phyloP scores from a whole-genome alignment of 805 yeast genomes.

The Myxozyma geophila region DNA sequence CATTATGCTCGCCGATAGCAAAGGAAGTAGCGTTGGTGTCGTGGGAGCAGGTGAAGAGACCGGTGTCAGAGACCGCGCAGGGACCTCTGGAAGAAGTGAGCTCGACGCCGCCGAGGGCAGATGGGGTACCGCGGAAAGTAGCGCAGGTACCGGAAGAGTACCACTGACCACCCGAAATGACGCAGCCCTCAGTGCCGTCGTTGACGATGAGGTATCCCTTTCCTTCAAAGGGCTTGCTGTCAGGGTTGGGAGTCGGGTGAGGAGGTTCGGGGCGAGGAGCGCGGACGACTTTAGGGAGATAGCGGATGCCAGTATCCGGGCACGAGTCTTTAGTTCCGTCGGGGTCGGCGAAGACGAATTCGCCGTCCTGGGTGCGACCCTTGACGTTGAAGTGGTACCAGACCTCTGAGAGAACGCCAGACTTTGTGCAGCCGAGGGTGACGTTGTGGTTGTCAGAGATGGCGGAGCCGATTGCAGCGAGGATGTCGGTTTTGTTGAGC shows the following conservation, averaged over 20 bases:
- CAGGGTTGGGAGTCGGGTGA: slow-evolving; percentile 41
- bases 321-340: slow-evolving; percentile 59
- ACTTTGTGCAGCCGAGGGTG: slow-evolving; percentile 60
- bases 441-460: slow-evolving; percentile 57
- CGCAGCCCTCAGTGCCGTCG: slow-evolving; percentile 64
- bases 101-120: slow-evolving; percentile 22
- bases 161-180: slow-evolving; percentile 88
- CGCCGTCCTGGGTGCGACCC: slow-evolving; percentile 73
- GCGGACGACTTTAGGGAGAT: slow-evolving; percentile 64
- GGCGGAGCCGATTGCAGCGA: slow-evolving; percentile 38
- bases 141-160: slow-evolving; percentile 84
- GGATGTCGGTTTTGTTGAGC: slow-evolving; percentile 55
- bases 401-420: slow-evolving; percentile 59
- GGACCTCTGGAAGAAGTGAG: slow-evolving; percentile 28
- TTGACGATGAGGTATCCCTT: slow-evolving; percentile 54
- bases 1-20: slow-evolving; percentile 24
- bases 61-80: slow-evolving; percentile 23
- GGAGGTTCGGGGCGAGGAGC: slow-evolving; percentile 36
- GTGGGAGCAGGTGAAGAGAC: slow-evolving; percentile 29
- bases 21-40: slow-evolving; percentile 26
- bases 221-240: slow-evolving; percentile 46
- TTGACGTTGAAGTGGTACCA: slow-evolving; percentile 81
- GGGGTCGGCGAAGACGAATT: slow-evolving; percentile 64
- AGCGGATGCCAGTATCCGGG: slow-evolving; percentile 69
- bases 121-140: slow-evolving; percentile 56